Base-by-base conservation (phyloP, 75 land plant species). In the Chamaecyparis obtusa region DNA sequence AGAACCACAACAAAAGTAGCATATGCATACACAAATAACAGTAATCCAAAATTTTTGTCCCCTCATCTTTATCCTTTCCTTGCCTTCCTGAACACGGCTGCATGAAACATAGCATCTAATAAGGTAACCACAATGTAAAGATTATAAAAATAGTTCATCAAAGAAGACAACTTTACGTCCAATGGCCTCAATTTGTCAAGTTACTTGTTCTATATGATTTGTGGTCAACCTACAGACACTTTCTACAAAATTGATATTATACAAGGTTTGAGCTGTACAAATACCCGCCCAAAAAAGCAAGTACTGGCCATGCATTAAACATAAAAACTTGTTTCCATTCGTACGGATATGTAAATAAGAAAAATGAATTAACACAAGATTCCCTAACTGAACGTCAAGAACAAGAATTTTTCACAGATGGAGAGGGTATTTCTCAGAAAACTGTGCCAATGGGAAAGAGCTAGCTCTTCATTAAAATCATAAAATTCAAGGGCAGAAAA, bases 1-100 rank as follows among this genome's bases (percentile, higher is more conserved):
- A 21, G 83, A 37, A 79, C 48, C 24, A 79, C 83, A 79, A 79
- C 83, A 79, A 43, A 79, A 24, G 46, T 79, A 79, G n/a, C 83
- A 79, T 41, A 79, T 79, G 83, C 83, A 79, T 27, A 79, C 41
- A 44, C 83, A 79, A 41, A 36, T 15, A 79, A 79, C 48, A 24
- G 48, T 35, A 79, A 41, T 8, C 83, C 83, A 79, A 79, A 79
- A 79, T 79, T 41, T 41, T 43, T 49, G 83, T 41, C 83, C 81
- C 83, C 83, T 79, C 83, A 79, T 79, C 83, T 41, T 35, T 79
- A 78, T 39, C 37, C 21, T 79, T 24, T 35, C 1, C 49, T 41
- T 76, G 41, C 79, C 83, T 48, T 41, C 21, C 83, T 79, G 27
- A 43, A 79, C 10, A 19, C 37, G 2, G n/a, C 48, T 79, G 83